Percentiles rank a stretch among this genome's conserved stretches.
phyloP scores from a whole-genome alignment of 495 filamentous ascomycete species.

The Hypoxylon intermedium region DNA sequence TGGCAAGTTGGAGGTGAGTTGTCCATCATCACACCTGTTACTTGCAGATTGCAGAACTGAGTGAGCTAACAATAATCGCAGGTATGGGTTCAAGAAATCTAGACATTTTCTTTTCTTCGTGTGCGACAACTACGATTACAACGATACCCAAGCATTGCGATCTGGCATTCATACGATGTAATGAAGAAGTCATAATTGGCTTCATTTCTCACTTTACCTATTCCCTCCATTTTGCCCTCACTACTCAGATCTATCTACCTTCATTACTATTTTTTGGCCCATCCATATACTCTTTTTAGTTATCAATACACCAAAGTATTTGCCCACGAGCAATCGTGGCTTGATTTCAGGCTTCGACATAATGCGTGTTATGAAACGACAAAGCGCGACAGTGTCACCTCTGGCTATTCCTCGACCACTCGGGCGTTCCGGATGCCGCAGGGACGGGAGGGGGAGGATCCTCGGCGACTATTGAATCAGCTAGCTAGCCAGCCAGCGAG shows the following conservation, averaged over 20 bases:
- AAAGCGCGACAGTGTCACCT: constrained; percentile 27
- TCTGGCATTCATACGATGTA: constrained; percentile 43
- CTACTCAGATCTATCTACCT: constrained; percentile 1
- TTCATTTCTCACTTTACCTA: constrained; percentile 18
- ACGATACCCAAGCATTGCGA: constrained; percentile 47
- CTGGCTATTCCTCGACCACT: background rate
- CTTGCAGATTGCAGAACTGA: background rate
- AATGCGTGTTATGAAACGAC: constrained; percentile 37
- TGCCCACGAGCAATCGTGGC: constrained; percentile 15
- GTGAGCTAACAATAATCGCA: constrained; percentile 44
- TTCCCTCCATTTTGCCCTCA: background rate
- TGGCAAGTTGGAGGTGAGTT: constrained; percentile 93
- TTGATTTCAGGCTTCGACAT: constrained; percentile 15
- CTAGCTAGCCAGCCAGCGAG: too few relatives aligned
- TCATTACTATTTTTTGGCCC: constrained; percentile 12
- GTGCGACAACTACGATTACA: constrained; percentile 38
- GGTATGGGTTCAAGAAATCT: constrained; percentile 73
- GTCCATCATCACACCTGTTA: background rate
- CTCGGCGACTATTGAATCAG: constrained; percentile 8
- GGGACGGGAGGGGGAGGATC: background rate
- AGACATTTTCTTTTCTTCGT: constrained; percentile 38
- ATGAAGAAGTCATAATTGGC: constrained; percentile 33
- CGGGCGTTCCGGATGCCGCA: background rate
- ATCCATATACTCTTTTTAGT: constrained; percentile 22
- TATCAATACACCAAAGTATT: background rate